Evolutionary conservation across 2,329 filamentous ascomycete species (phyloP).

Genomic region (Ceratocystis papillata): DNA sequence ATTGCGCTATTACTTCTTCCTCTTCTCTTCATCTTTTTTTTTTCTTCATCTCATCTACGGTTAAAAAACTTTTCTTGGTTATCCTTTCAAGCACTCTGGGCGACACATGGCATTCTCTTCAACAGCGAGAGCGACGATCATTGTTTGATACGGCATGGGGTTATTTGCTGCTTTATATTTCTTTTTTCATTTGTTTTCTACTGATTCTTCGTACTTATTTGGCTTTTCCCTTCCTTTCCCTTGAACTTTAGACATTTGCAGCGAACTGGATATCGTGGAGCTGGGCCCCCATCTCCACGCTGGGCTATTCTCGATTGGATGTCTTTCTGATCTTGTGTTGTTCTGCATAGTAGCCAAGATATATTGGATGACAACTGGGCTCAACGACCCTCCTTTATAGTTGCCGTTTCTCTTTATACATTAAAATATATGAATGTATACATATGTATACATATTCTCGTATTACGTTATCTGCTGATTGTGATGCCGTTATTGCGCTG

Average conservation of each 20-base stretch:
- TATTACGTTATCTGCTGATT: no score
- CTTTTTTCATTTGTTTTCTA: not conserved
- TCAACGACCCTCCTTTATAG: conserved; percentile 2
- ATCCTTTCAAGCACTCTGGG: conserved; percentile 18
- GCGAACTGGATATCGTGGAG: not conserved
- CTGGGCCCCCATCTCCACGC: not conserved
- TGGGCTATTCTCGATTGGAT: not conserved
- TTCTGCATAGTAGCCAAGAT: not conserved
- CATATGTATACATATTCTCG: no score
- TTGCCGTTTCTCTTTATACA: not conserved
- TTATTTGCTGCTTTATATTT: conserved; percentile 9
- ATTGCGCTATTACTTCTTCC: not conserved
- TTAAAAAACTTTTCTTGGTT: conserved; percentile 13
- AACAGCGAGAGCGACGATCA: conserved; percentile 25
- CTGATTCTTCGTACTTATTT: conserved; percentile 10
- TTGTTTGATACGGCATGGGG: conserved; percentile 22
- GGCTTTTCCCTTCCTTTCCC: conserved; percentile 1
- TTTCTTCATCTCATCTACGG: conserved; percentile 5
- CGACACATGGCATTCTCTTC: conserved; percentile 24
- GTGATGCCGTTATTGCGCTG: not conserved
- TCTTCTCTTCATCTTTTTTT: conserved; percentile 17
- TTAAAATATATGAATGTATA: conserved; percentile 1
- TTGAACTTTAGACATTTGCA: not conserved
- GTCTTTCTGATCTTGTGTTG: conserved; percentile 2
- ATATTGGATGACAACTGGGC: conserved; percentile 3